Evolutionary conservation across 305 asterid genomes (phyloP), one percentile per base, ranked within the genome.

Genomic region (Ajuga reptans): DNA sequence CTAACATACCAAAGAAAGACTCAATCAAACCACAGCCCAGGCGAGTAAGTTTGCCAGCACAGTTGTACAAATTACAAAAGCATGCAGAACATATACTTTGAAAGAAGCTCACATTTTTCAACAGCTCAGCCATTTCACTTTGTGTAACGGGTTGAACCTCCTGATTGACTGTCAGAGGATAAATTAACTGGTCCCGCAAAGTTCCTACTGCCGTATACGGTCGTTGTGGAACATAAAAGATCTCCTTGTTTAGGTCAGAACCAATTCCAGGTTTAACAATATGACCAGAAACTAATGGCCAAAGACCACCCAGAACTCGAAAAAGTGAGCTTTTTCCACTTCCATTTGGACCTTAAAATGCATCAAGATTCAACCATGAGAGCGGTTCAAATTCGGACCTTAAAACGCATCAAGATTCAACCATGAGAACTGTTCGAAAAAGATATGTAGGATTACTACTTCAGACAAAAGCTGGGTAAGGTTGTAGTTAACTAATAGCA

Each of bases 321-420:
- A 93, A 93, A 63, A 93, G 96, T 33, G 99, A 93, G 81, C 97
- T 93, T 87, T 93, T 93, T 71, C 99, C 99, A 77, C 99, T 93
- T 79, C 99, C 99, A 79, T 93, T 93, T 71, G 97, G 99, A 83
- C 99, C 99, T 93, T 78, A 74, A 81, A 55, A 66, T 71, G 68
- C 69, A 75, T 68, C 9, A 66, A 68, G 54, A 7, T 43, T 60
- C 16, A 63, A 33, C 50, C 37, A 42, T 9, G 56, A 51, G 43
- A 24, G 49, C 14, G 45, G 37, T 51, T 60, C 66, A 70, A 64
- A 41, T 93, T 93, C 68, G 97, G 99, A 83, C 99, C 99, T 93
- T 78, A 74, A 81, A 55, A 66, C 69, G 68, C 69, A 75, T 68
- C 9, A 66, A 68, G 54, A 7, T 43, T 60, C 16, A 63, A 33